phyloP scores from a whole-genome alignment of 1,284 basidiomycete species.

The Microbotryomycetes sp. region DNA sequence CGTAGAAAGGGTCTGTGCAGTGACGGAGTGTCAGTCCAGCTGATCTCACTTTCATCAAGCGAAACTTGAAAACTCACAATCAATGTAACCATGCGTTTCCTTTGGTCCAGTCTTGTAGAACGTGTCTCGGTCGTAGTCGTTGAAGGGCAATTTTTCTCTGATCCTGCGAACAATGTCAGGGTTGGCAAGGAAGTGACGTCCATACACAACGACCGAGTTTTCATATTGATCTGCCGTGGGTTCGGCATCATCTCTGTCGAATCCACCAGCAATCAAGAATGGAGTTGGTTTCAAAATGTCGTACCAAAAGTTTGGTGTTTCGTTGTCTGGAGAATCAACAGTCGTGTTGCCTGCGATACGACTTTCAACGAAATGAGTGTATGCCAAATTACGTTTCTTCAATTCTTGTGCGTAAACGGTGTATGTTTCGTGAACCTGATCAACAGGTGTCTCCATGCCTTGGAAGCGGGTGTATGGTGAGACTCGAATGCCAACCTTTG shows the following conservation, averaged over 20 bases:
- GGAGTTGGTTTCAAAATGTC: conserved; percentile 34
- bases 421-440: conserved; percentile 40
- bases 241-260: conserved; percentile 37
- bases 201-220: conserved; percentile 48
- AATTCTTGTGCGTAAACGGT: conserved; percentile 35
- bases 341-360: conserved; percentile 27
- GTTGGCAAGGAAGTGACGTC: conserved; percentile 50
- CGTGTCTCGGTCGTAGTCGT: conserved; percentile 41
- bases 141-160: conserved; percentile 39
- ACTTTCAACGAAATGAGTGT: conserved; percentile 49
- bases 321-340: not conserved
- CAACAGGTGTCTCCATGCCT: conserved; percentile 28
- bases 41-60: too few species aligned
- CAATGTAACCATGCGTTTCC: conserved; percentile 32
- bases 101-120: conserved; percentile 36
- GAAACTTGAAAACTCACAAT: conserved; percentile 27
- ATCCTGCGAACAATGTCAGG: conserved; percentile 54
- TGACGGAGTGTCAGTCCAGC: too few species aligned
- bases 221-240: conserved; percentile 41
- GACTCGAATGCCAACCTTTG: conserved; percentile 51
- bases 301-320: conserved; percentile 4
- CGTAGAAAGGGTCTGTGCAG: too few species aligned
- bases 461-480: conserved; percentile 54
- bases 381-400: conserved; percentile 49
- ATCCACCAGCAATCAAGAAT: conserved; percentile 53